Conservation (phyloP, 1,284 basidiomycete species). For the Ceratobasidium sp. region DNA sequence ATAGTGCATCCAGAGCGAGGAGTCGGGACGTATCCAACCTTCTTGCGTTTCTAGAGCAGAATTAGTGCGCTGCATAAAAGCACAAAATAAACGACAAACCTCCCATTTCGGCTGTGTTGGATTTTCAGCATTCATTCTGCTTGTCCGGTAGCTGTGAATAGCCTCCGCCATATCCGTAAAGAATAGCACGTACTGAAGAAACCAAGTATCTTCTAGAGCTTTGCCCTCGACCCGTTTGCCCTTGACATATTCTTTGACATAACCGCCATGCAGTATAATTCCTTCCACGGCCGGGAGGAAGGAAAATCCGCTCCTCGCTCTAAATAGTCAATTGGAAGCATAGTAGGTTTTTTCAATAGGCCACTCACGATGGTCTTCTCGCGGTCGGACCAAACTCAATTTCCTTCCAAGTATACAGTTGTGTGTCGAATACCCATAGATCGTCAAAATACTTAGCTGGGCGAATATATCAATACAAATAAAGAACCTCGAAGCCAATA, state of each 20-base stretch:
- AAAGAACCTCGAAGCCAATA: neutral
- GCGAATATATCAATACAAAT: neutral
- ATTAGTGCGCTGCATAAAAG: conserved; percentile 48
- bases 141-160: neutral
- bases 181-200: conserved; percentile 68
- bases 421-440: conserved; percentile 88
- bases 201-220: conserved; percentile 92
- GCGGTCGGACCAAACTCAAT: conserved; percentile 78
- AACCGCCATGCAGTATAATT: conserved; percentile 87
- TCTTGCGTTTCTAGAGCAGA: conserved; percentile 66
- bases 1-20: conserved; percentile 84
- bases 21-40: conserved; percentile 77
- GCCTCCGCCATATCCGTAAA: neutral
- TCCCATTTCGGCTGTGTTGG: conserved; percentile 34
- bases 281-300: conserved; percentile 85
- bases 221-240: conserved; percentile 87
- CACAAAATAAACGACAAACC: conserved; percentile 50
- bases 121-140: conserved; percentile 32
- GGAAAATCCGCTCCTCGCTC: conserved; percentile 87
- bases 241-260: conserved; percentile 91
- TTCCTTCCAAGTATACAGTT: conserved; percentile 89
- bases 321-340: conserved; percentile 49
- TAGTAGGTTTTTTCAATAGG: neutral
- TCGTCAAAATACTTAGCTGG: conserved; percentile 87
- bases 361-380: conserved; percentile 71